Evolutionary conservation across 148 eudicot species (phyloP), one percentile per base, ranked within the genome.

Genomic region (Silene uniflora): DNA sequence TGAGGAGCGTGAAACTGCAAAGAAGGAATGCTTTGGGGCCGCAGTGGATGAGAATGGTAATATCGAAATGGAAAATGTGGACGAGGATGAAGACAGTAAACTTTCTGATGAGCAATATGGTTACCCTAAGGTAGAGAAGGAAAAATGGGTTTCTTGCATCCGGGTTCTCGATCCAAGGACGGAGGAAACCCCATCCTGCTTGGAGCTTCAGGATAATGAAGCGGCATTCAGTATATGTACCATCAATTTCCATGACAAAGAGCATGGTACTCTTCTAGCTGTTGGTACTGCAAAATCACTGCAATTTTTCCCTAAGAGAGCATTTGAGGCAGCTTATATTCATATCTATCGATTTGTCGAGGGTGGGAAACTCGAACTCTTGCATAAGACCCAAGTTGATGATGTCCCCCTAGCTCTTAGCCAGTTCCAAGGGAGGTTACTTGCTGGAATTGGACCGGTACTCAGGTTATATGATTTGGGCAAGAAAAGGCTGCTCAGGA

Each of bases 141-240:
- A 86, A 59, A 92, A 81, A 81, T 92, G 99, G 99, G 99, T 89
- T 76, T 95, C 99, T 73, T 95, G 99, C 85, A 89, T 95, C 78
- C 86, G 99, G 72, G 94, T 92, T 81, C 91, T 95, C 67, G 99
- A 95, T 71, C 99, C 99, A 39, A 91, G 82, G 84, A 87, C 91
- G 52, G 78, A 87, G 25, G 86, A 83, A 46, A 95, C 97, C 39
- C 80, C 96, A 11, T 95, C 97, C 79, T 87, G 91, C 81, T 85
- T 95, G 59, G 99, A 95, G 89, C 99, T 95, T 86, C 97, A 95
- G 86, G 97, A 95, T 74, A 92, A 92, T 69, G 98, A 95, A 82
- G 94, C 99, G 73, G 98, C 98, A 39, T 91, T 92, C 77, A 95
- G 99, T 64, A 81, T 95, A 60, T 95, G 99, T 82, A 92, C 92